Evolutionary conservation across 306 rosid genomes (phyloP), one percentile per base, ranked within the genome.

Genomic region (Cotoneaster glaucophyllus): DNA sequence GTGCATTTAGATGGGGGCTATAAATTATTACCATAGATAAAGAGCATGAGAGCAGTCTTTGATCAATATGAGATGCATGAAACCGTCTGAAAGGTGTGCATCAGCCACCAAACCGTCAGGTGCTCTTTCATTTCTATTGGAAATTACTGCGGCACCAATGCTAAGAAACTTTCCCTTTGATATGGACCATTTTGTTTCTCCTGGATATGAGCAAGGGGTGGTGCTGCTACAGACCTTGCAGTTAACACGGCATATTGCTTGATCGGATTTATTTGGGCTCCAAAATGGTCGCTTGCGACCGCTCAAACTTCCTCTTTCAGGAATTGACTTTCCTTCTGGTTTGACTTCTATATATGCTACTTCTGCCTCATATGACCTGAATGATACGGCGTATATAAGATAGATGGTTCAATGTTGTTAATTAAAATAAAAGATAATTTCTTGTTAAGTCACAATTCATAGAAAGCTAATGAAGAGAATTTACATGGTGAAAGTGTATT

Each of bases 21-120:
- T 19, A 48, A 48, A 53, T 43, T 54, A 41, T 70, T 86, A 93
- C 98, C 98, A 90, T 28, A 94, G 87, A 84, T 94, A 94, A 78
- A 79, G 80, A 50, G 96, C 88, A 69, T 87, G 98, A 56, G 93
- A 91, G 74, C 96, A 92, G 70, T 92, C 95, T 80, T 84, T 88
- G 68, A 94, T 92, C 85, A 90, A 74, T 69, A 94, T 84, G 65
- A 94, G 97, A 84, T 94, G 90, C 61, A 94, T 84, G 84, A 92
- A 90, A 76, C 98, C 98, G 78, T 94, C 98, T 18, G 98, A 87
- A 69, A 94, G 96, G 82, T 94, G 98, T 3, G 98, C 98, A 58
- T 94, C 97, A 63, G 90, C 96, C 86, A 94, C 97, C 83, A 94
- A 86, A 71, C 98, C 98, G 9, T 92, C 97, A 12, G 98, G 98